Conservation (phyloP, 495 filamentous ascomycete species). For the Tuber indicum region DNA sequence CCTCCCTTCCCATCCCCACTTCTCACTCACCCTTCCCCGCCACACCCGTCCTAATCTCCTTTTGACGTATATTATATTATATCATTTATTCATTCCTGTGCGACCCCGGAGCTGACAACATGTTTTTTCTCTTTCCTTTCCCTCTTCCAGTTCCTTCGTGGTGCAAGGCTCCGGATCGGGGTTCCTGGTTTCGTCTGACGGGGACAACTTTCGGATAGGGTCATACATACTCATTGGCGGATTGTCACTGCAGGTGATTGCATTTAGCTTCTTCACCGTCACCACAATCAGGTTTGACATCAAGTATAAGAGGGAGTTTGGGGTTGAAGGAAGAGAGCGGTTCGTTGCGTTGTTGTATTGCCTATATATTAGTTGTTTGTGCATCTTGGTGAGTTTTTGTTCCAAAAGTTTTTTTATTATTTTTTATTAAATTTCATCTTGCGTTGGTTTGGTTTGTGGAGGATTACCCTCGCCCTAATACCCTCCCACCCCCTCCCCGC, state of each 20-base stretch:
- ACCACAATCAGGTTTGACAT: conserved; percentile 26
- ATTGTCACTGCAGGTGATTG: conserved; percentile 22
- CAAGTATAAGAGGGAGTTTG: conserved; percentile 13
- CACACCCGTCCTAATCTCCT: background rate
- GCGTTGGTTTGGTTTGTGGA: background rate
- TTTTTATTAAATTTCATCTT: background rate
- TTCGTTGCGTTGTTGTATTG: background rate
- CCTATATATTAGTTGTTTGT: conserved; percentile 3
- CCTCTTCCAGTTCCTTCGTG: conserved; percentile 14
- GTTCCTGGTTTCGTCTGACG: conserved; percentile 23
- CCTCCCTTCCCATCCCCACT: background rate
- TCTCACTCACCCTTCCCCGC: background rate
- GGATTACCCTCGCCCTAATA: background rate
- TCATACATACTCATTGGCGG: background rate
- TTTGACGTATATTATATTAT: background rate
- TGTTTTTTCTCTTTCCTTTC: background rate
- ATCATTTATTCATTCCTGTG: conserved; percentile 2
- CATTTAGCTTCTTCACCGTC: conserved; percentile 28
- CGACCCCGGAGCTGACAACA: conserved; percentile 1
- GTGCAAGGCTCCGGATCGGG: conserved; percentile 33
- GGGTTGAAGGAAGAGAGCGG: background rate
- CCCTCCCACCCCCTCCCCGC: background rate
- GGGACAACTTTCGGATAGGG: background rate
- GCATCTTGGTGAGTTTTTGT: background rate
- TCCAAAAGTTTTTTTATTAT: background rate